Evolutionary conservation across 2,329 filamentous ascomycete species (phyloP).

Genomic region (Fusarium sp.): DNA sequence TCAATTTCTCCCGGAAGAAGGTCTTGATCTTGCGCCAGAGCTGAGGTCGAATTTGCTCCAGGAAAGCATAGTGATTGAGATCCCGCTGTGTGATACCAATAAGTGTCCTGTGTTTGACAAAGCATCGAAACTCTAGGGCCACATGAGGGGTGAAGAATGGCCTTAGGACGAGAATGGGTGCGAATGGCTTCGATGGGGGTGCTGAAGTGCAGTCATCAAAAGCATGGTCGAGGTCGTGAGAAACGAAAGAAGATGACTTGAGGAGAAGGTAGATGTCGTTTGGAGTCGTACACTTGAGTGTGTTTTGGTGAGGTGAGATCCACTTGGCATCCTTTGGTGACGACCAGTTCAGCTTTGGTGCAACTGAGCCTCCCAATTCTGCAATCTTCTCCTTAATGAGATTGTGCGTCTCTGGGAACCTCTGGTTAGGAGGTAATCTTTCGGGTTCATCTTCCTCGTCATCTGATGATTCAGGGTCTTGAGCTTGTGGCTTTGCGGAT

Average conservation of each 20-base stretch:
- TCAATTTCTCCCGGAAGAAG: slow-evolving; percentile 81
- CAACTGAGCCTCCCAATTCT: slow-evolving; percentile 85
- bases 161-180: slow-evolving; percentile 84
- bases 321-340: slow-evolving; percentile 95
- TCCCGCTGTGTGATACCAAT: slow-evolving; percentile 90
- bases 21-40: slow-evolving; percentile 75
- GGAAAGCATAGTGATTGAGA: slow-evolving; percentile 88
- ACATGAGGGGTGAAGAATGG: slow-evolving; percentile 91
- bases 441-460: slow-evolving; percentile 59
- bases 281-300: slow-evolving; percentile 86
- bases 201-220: slow-evolving; percentile 75
- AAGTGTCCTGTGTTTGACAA: slow-evolving; percentile 84
- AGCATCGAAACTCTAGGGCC: slow-evolving; percentile 93
- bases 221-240: slow-evolving; percentile 91
- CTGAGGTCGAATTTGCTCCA: slow-evolving; percentile 70
- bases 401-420: slow-evolving; percentile 79
- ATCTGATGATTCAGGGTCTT: slow-evolving; percentile 57
- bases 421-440: slow-evolving; percentile 61
- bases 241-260: slow-evolving; percentile 94
- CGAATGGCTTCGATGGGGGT: slow-evolving; percentile 61
- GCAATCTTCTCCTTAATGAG: slow-evolving; percentile 80
- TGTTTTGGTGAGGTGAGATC: slow-evolving; percentile 87
- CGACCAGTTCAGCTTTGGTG: slow-evolving; percentile 97
- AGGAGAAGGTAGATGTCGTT: slow-evolving; percentile 95
- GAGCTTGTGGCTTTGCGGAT: slow-evolving; percentile 47